A percentile compares a stretch with the other conserved stretches of the same genome.
phyloP scores from a whole-genome alignment of 306 rosid genomes.

The Hippophae tibetana region DNA sequence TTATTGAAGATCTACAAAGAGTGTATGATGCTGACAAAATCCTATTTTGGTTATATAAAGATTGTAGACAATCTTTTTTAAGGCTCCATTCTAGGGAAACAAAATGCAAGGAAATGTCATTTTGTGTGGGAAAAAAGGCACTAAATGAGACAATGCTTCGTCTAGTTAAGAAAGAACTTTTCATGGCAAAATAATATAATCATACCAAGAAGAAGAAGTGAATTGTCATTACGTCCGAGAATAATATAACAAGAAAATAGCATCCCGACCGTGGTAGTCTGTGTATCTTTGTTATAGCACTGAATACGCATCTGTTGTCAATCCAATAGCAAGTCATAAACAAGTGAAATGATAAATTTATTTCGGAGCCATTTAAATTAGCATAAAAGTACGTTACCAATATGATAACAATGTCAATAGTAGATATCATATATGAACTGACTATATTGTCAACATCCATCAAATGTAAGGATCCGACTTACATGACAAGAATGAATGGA shows the following conservation, averaged over 20 bases:
- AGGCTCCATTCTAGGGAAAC: neutral
- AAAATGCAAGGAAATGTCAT: neutral
- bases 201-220: conserved; percentile 94
- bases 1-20: conserved; percentile 1
- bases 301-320: conserved; percentile 68
- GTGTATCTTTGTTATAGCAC: conserved; percentile 75
- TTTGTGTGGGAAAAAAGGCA: no score
- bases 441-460: neutral
- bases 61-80: no score
- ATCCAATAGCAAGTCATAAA: conserved; percentile 17
- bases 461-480: conserved; percentile 28
- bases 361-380: no score
- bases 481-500: conserved; percentile 89
- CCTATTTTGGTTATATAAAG: neutral
- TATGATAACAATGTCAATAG: neutral
- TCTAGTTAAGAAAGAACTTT: conserved; percentile 1
- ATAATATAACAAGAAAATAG: conserved; percentile 70
- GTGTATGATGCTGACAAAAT: neutral
- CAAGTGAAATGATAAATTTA: conserved; percentile 5
- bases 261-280: conserved; percentile 75
- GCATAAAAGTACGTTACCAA: no score
- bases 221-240: conserved; percentile 73
- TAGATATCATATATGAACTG: neutral
- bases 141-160: neutral
- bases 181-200: conserved; percentile 15